Evolutionary conservation across 108 stramenopile genomes (phyloP), one percentile per base, ranked within the genome.

Genomic region (Cyclotella atomus): DNA sequence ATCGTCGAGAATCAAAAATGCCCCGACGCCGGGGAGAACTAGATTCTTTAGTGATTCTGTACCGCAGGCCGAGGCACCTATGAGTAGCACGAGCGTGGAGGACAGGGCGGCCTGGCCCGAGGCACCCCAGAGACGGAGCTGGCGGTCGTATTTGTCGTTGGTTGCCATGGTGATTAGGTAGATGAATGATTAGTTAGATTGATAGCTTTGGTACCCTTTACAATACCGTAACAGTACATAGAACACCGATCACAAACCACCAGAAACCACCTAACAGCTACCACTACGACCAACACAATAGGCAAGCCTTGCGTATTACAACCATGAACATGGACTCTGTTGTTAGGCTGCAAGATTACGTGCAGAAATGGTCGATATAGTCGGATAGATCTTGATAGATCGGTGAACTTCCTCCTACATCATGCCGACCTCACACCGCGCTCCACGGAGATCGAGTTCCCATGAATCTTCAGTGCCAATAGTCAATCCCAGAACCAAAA

Each of bases 21-120:
- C 73, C 12, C 98, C 98, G n/a, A 99, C 82, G 29, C 99, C 99
- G 16, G 99, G 99, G 49, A 99, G 63, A 9, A 98, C 97, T 5
- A 99, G 83, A 84, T 99, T 99, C 76, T 99, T 99, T 45, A 99
- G 84, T 0, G 97, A 95, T 84, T 99, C 98, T 7, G 98, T 97
- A 15, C 97, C 98, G 16, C 93, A 91, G 14, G 95, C 86, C 2
- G 97, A 88, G 3, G 96, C 87, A n/a, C 87, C 84, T 12, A 93
- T 47, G 46, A 93, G 77, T 28, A 96, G 70, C 19, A 95, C 84
- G 53, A 75, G 65, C 56, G 91, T 90, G 41, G 86, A 84, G 0
- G 80, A 77, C 17, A 95, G 77, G 17, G 89, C 84, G 8, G 56
- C 49, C 61, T 99, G 99, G 9, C 99, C 99, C 15, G 91, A 69